A percentile compares a stretch with the other conserved stretches of the same genome.
phyloP scores from a whole-genome alignment of 2,329 filamentous ascomycete genomes.

The Exserohilum rostratum region DNA sequence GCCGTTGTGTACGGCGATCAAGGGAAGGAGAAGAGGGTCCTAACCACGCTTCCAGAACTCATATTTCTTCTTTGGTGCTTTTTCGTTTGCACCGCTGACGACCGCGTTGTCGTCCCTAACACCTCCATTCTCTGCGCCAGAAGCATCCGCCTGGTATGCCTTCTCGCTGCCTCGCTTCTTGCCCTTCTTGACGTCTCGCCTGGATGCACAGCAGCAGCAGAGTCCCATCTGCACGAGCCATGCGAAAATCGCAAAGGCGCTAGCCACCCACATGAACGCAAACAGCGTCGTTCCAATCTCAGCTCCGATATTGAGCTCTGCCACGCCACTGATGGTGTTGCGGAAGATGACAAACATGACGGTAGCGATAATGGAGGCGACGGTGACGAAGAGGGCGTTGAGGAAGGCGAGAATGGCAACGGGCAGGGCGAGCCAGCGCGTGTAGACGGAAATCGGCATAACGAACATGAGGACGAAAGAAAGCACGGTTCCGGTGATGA shows the following conservation, averaged over 20 bases:
- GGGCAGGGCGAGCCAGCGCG: conserved; percentile 65
- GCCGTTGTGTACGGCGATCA: neutral
- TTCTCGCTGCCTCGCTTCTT: conserved; percentile 53
- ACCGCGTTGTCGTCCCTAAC: conserved; percentile 6
- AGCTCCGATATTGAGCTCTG: conserved; percentile 77
- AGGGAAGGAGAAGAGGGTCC: neutral
- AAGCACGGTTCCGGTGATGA: conserved; percentile 73
- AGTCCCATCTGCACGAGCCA: conserved; percentile 75
- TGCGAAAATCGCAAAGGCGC: conserved; percentile 68
- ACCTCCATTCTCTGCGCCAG: conserved; percentile 2
- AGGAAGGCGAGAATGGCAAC: conserved; percentile 72
- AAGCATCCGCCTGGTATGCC: conserved; percentile 35
- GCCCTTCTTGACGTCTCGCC: conserved; percentile 59
- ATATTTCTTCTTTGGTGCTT: conserved; percentile 17
- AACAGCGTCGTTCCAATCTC: conserved; percentile 76
- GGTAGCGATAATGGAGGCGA: conserved; percentile 76
- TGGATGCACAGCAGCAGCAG: conserved; percentile 75
- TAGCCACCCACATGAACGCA: conserved; percentile 87
- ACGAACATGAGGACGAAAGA: conserved; percentile 75
- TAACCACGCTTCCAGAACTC: conserved; percentile 26
- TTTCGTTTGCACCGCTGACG: conserved; percentile 7
- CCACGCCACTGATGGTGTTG: conserved; percentile 72
- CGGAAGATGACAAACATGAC: conserved; percentile 84
- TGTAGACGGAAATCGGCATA: conserved; percentile 59
- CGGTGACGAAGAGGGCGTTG: conserved; percentile 69